Evolutionary conservation across 2,329 filamentous ascomycete genomes (phyloP), one percentile per base, ranked within the genome.

Genomic region (Sordariomycetes sp.): DNA sequence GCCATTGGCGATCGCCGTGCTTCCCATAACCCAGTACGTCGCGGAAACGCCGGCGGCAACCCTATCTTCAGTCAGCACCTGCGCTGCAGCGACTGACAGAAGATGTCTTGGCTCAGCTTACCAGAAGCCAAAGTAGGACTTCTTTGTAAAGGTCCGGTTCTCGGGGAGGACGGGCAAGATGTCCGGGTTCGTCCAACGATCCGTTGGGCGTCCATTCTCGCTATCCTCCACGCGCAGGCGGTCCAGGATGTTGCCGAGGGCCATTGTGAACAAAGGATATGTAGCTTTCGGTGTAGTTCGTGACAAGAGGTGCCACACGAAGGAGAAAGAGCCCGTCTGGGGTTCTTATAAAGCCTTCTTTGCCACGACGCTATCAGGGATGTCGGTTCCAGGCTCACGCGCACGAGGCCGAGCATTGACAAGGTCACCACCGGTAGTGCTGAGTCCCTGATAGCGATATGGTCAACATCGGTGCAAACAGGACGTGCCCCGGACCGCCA

Each of bases 121-220:
- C 58, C 60, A 61, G 32, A 59, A 58, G 37, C 57, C 61, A 20
- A 62, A 59, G 56, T 62, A 65, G 14, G 61, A 59, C 37, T 56
- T 59, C 35, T 57, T 57, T 6, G 59, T 61, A 53, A 62, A 65
- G 2, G 55, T 63, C 8, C 57, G 59, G 54, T 65, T 55, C 18
- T 64, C 54, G 1, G 53, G 53, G 1, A 61, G 59, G n/a, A 62
- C 58, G 12, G 63, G 64, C n/a, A 62, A 53, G 4, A 65, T 50
- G 60, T 66, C 64, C 14, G 48, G 53, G 57, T 66, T 66, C 24
- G 61, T 60, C 64, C 64, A 65, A 58, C 64, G 46, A 25, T 52
- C 28, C 52, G 52, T 53, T 14, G 24, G 20, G 18, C 52, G 52
- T 11, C 52, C 52, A 24, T 12, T 18, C 12, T 53, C 14, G 52